Evolutionary conservation across 106 monocot genomes (phyloP).

Genomic region (Iris macrosiphon): DNA sequence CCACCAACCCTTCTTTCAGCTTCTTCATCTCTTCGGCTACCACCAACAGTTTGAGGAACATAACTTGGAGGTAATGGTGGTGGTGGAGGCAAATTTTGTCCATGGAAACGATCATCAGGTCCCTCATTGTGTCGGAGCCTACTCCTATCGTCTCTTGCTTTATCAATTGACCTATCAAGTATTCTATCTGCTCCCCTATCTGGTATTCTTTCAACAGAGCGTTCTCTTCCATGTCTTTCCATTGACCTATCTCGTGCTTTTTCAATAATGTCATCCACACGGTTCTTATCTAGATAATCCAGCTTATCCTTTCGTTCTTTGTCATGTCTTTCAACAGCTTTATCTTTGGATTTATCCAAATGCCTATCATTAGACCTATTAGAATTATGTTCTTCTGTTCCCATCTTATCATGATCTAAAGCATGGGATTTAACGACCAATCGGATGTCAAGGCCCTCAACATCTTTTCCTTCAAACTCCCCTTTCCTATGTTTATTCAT

Average conservation of each 20-base stretch:
- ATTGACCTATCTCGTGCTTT: constrained; percentile 67
- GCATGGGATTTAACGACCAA: constrained; percentile 25
- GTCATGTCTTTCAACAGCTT: constrained; percentile 53
- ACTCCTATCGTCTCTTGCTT: constrained; percentile 59
- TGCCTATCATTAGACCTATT: constrained; percentile 35
- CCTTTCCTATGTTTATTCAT: constrained; percentile 67
- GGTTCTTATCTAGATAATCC: constrained; percentile 55
- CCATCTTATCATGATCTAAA: constrained; percentile 47
- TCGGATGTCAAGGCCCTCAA: constrained; percentile 16
- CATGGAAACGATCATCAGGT: constrained; percentile 66
- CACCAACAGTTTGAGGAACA: constrained; percentile 81
- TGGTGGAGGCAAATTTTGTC: constrained; percentile 83
- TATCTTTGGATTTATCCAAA: constrained; percentile 56
- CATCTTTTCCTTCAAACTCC: constrained; percentile 54
- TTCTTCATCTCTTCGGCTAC: constrained; percentile 77
- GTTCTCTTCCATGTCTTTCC: constrained; percentile 70
- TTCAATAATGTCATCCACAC: constrained; percentile 49
- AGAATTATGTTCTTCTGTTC: constrained; percentile 36
- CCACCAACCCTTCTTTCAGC: constrained; percentile 52
- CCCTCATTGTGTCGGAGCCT: constrained; percentile 54
- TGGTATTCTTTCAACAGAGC: constrained; percentile 57
- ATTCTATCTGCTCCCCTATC: constrained; percentile 62
- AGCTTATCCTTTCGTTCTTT: constrained; percentile 58
- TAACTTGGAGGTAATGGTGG: constrained; percentile 83
- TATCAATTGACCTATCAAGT: constrained; percentile 43